phyloP scores from a whole-genome alignment of 768 basidiomycete species.

The Clitopilus passeckerianus region DNA sequence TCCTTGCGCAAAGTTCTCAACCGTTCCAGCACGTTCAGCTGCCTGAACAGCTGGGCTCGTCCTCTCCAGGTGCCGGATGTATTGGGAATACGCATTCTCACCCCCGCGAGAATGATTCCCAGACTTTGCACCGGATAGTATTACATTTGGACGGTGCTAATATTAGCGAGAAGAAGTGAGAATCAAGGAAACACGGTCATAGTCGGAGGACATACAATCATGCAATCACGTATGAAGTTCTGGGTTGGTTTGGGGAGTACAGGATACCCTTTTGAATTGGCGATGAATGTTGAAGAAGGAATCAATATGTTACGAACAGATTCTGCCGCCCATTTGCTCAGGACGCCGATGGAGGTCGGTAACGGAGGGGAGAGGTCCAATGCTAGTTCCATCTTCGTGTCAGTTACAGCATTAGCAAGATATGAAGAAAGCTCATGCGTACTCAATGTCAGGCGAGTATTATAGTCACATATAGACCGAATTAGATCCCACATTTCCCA shows the following conservation, averaged over 20 bases:
- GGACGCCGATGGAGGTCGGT: slow-evolving; percentile 68
- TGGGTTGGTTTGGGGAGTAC: slow-evolving; percentile 94
- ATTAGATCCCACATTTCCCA: slow-evolving; percentile 99
- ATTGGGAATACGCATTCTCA: slow-evolving; percentile 85
- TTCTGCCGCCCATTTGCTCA: slow-evolving; percentile 91
- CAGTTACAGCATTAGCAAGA: slow-evolving; percentile 1
- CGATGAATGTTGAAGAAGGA: slow-evolving; percentile 88
- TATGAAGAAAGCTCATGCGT: slow-evolving; percentile 14
- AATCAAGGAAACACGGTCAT: background rate
- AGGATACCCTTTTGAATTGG: slow-evolving; percentile 95
- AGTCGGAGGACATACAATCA: slow-evolving; percentile 55
- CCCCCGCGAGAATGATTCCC: slow-evolving; percentile 77
- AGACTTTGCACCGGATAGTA: slow-evolving; percentile 66
- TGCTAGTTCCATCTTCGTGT: too few relatives aligned
- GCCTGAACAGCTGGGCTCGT: slow-evolving; percentile 68
- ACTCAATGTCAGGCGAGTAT: slow-evolving; percentile 70
- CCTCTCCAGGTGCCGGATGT: slow-evolving; percentile 78
- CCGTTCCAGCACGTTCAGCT: slow-evolving; percentile 60
- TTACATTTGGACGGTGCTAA: slow-evolving; percentile 82
- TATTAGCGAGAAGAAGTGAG: slow-evolving; percentile 15
- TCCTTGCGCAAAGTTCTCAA: slow-evolving; percentile 86
- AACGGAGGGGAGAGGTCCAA: slow-evolving; percentile 89
- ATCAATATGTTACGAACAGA: slow-evolving; percentile 86
- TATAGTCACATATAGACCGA: slow-evolving; percentile 84
- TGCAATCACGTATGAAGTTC: slow-evolving; percentile 82